Base-by-base conservation (phyloP, 2,329 filamentous ascomycete species). In the Fusarium beomiforme region DNA sequence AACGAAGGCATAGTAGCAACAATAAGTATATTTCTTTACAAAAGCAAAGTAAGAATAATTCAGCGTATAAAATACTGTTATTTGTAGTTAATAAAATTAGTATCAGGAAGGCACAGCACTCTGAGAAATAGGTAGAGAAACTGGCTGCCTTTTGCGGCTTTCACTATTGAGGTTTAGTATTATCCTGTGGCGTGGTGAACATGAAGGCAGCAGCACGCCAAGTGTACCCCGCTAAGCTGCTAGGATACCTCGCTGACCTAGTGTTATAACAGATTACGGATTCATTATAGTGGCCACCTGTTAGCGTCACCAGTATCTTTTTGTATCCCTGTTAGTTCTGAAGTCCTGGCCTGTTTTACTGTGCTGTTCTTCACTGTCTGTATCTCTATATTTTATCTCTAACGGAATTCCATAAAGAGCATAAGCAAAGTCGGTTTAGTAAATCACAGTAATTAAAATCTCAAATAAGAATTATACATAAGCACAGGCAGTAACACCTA, bases 241-340 rank as follows among this genome's bases (percentile, higher is more conserved):
- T 0, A 24, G n/a, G 31, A 8, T 13, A 51, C 31, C 6, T 37
- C 3, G 14, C 4, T 4, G 6, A 0, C 2, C 17, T 0, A 8
- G 3, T 16, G 1, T 17, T 16, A 17, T 33, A 49, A 31, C 44
- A 47, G 44, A 3, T 0, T 3, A 5, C 3, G 5, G 3, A 3
- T 0, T 8, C 11, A 16, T 21, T 29, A 3, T 12, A 0, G 26
- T 9, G 1, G 4, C 8, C 11, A 2, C 6, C 13, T 24, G 46
- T 10, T 50, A 50, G 46, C 10, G 11, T 4, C 2, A 7, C 11
- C 7, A 3, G 2, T 4, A 0, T 2, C 19, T 1, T 8, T 6
- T 5, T 24, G 46, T 50, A 24, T 3, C 16, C 4, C 12, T 11
- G 21, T 7, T 2, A 6, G 6, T 19, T 13, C 14, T n/a, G 11